Conservation (phyloP, 1,284 basidiomycete species). For the Pulveroboletus ridleyi region DNA sequence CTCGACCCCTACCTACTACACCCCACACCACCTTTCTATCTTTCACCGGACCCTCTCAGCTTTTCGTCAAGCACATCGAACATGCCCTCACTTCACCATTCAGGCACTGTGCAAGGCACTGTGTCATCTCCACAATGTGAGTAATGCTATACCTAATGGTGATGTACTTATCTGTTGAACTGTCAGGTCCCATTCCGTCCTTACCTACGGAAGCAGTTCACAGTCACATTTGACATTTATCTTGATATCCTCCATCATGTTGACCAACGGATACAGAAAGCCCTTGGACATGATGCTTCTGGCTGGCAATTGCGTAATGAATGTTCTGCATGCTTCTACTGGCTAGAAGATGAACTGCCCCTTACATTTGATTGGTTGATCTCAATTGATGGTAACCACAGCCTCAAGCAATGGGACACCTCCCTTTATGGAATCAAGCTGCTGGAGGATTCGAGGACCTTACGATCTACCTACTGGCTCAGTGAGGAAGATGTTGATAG, state of each 20-base stretch:
- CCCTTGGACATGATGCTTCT: neutral
- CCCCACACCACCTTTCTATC: too few relatives aligned
- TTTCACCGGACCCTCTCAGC: too few relatives aligned
- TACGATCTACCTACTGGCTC: neutral
- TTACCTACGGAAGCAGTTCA: too few relatives aligned
- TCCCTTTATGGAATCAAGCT: neutral
- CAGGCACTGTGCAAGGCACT: too few relatives aligned
- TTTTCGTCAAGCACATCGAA: too few relatives aligned
- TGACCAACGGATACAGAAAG: neutral
- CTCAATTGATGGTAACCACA: neutral
- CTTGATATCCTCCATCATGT: neutral
- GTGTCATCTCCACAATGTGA: too few relatives aligned
- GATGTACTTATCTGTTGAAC: too few relatives aligned
- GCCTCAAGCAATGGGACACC: neutral
- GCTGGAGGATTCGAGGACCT: neutral
- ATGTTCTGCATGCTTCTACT: neutral
- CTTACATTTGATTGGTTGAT: neutral
- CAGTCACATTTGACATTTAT: neutral
- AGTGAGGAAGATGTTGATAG: neutral
- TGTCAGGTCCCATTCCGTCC: too few relatives aligned
- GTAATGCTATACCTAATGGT: too few relatives aligned
- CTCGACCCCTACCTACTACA: too few relatives aligned
- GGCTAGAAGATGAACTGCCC: neutral
- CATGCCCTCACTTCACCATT: too few relatives aligned
- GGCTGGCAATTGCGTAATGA: neutral